phyloP scores from a whole-genome alignment of 1,284 basidiomycete genomes.

The Coniferiporia sulphurascens region DNA sequence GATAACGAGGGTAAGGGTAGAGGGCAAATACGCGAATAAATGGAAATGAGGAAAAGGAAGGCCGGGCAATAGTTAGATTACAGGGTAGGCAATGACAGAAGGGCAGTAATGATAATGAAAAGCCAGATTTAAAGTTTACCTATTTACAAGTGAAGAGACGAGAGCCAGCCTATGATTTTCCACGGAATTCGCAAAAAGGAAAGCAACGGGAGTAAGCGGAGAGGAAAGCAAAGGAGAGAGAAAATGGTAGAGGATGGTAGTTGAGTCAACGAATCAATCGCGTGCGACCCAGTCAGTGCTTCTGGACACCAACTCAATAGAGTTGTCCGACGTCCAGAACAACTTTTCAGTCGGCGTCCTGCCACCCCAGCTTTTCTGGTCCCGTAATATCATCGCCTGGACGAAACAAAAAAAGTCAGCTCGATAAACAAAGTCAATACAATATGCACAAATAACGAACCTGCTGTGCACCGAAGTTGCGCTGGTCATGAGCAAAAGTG shows the following conservation, averaged over 20 bases:
- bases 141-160: background rate
- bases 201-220: background rate
- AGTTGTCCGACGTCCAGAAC: conserved; percentile 86
- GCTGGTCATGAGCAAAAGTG: conserved; percentile 82
- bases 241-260: background rate
- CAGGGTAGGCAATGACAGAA: background rate
- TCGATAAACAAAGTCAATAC: conserved; percentile 16
- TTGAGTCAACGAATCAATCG: conserved; percentile 42
- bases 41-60: conserved; percentile 3
- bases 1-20: conserved; percentile 6
- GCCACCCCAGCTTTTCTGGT: conserved; percentile 90
- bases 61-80: background rate
- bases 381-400: conserved; percentile 86
- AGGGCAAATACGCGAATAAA: background rate
- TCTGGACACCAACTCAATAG: conserved; percentile 74
- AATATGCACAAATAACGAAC: conserved; percentile 33
- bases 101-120: conserved; percentile 3
- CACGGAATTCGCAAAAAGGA: background rate
- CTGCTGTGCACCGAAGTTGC: conserved; percentile 92
- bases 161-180: background rate
- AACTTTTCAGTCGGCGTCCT: conserved; percentile 81
- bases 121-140: background rate
- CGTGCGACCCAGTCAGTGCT: conserved; percentile 81
- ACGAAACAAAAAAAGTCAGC: conserved; percentile 16
- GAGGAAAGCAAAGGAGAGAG: background rate